Percentiles rank a stretch among this genome's conserved stretches.
Conservation (phyloP, 2,329 filamentous ascomycete genomes). For the Botrytis fragariae region DNA sequence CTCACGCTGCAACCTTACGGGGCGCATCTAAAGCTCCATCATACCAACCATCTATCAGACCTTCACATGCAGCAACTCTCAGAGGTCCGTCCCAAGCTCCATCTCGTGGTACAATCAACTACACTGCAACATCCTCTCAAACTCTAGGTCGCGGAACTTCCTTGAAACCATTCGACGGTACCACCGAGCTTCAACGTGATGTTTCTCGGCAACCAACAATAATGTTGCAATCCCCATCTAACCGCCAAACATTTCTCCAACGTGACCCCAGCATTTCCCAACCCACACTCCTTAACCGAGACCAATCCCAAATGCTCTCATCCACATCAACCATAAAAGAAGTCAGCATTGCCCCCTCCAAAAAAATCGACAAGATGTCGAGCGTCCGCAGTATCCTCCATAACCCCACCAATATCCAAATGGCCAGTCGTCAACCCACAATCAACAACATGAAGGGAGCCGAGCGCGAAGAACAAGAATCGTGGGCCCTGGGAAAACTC, state of each 20-base stretch:
- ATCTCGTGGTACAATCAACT: not conserved
- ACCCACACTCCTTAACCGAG: not conserved
- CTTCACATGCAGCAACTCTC: not conserved
- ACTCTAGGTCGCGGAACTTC: not conserved
- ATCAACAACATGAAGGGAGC: conserved; percentile 13
- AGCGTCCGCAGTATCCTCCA: not conserved
- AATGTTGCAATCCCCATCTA: not conserved
- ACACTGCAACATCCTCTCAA: not conserved
- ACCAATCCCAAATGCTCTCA: not conserved
- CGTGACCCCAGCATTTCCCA: not conserved
- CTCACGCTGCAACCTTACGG: not conserved
- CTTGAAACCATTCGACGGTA: not conserved
- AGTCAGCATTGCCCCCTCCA: not conserved
- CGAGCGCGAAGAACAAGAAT: conserved; percentile 26
- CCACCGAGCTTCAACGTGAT: conserved; percentile 1
- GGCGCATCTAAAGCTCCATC: not conserved
- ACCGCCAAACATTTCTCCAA: not conserved
- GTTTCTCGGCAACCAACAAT: not conserved
- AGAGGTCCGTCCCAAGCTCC: not conserved
- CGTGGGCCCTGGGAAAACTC: conserved; percentile 25
- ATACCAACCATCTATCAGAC: not conserved
- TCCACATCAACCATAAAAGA: not conserved
- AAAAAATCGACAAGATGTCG: not conserved
- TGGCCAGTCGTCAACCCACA: conserved; percentile 25
- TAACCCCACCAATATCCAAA: conserved; percentile 14